phyloP scores from a whole-genome alignment of 352 stramenopile species.

The Phytophthora quininea region DNA sequence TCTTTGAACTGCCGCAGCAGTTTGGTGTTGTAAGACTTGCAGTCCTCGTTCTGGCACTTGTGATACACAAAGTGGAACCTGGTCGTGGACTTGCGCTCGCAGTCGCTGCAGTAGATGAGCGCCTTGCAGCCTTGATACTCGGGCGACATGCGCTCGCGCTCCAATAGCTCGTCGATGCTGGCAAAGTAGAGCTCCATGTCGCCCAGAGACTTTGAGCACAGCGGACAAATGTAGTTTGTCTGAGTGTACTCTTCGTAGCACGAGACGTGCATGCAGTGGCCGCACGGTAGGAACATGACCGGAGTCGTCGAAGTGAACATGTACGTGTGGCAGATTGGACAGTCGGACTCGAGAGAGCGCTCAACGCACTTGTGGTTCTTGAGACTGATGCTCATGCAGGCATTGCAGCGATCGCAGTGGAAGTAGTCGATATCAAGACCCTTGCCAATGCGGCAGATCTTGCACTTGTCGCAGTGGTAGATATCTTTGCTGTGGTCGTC shows the following conservation, averaged over 20 bases:
- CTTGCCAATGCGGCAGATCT: conserved; percentile 95
- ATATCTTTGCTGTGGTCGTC: conserved; percentile 93
- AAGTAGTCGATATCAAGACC: conserved; percentile 97
- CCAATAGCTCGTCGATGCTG: conserved; percentile 84
- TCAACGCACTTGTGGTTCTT: conserved; percentile 95
- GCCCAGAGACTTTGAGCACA: conserved; percentile 95
- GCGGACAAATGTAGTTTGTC: conserved; percentile 94
- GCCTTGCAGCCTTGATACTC: conserved; percentile 81
- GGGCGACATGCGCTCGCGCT: conserved; percentile 77
- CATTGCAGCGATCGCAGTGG: conserved; percentile 98
- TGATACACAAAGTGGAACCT: conserved; percentile 89
- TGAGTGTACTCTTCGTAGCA: conserved; percentile 96
- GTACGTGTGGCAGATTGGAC: conserved; percentile 94
- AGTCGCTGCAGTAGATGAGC: conserved; percentile 88
- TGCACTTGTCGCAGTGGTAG: conserved; percentile 99
- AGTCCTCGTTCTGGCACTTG: conserved; percentile 85
- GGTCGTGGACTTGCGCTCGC: conserved; percentile 82
- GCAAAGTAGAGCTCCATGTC: conserved; percentile 93
- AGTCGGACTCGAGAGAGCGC: conserved; percentile 94
- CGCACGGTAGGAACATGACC: conserved; percentile 94
- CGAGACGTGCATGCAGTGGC: conserved; percentile 96
- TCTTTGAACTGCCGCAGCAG: conserved; percentile 80
- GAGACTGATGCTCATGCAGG: conserved; percentile 93
- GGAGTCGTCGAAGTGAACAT: conserved; percentile 97
- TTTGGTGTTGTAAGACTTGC: conserved; percentile 87